phyloP scores from a whole-genome alignment of 2,329 filamentous ascomycete genomes.

The Paracoccidioides lutzii region DNA sequence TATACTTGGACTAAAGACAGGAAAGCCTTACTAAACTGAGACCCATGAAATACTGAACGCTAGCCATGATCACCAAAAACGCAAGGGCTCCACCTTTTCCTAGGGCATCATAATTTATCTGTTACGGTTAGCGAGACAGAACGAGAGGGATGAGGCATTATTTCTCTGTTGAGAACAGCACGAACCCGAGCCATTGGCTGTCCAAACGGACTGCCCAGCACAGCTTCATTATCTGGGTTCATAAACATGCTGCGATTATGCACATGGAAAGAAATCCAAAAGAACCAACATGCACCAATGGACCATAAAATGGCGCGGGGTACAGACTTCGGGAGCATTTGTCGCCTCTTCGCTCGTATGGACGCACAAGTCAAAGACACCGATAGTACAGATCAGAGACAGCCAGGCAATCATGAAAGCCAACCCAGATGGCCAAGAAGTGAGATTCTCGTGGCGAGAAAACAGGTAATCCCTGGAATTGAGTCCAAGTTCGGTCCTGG shows the following conservation, averaged over 20 bases:
- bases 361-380: slow-evolving; percentile 44
- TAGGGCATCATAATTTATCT: slow-evolving; percentile 49
- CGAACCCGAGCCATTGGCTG: slow-evolving; percentile 44
- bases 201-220: slow-evolving; percentile 40
- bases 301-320: slow-evolving; percentile 48
- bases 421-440: slow-evolving; percentile 46
- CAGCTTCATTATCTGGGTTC: slow-evolving; percentile 37
- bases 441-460: slow-evolving; percentile 43
- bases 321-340: slow-evolving; percentile 46
- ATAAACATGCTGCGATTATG: slow-evolving; percentile 47
- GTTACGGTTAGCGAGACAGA: slow-evolving; percentile 13
- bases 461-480: slow-evolving; percentile 41
- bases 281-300: slow-evolving; percentile 42
- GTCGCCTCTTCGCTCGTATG: slow-evolving; percentile 50
- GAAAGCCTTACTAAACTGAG: slow-evolving; percentile 34
- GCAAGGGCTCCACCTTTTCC: slow-evolving; percentile 47
- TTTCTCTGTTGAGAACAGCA: background rate
- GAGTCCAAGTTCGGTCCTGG: slow-evolving; percentile 10
- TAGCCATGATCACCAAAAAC: slow-evolving; percentile 46
- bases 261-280: slow-evolving; percentile 46
- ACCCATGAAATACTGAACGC: slow-evolving; percentile 51
- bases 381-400: slow-evolving; percentile 47
- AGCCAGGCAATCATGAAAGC: slow-evolving; percentile 50
- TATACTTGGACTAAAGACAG: background rate
- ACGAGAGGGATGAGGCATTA: background rate